Evolutionary conservation across 192 early-diverging fungal species (phyloP), one percentile per base, ranked within the genome.

Genomic region (Pecoramyces ruminantium): DNA sequence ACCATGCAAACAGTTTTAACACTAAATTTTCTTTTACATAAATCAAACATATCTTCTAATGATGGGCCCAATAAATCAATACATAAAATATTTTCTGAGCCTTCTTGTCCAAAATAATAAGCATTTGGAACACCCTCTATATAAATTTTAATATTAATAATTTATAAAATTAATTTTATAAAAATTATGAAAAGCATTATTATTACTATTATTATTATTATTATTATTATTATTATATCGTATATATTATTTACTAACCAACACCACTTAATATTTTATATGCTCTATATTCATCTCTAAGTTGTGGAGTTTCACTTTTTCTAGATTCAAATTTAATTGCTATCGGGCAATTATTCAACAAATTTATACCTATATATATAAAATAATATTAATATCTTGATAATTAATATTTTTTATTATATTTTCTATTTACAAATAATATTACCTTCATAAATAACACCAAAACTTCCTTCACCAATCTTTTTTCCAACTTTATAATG

Each of bases 261-360:
- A 82, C 83, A 29, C 93, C 93, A 29, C 92, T 90, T 79, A 99
- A 88, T 40, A 99, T 94, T 85, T 96, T 96, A 88, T 97, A 99
- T 78, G 95, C 96, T 79, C 96, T 85, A 83, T 94, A 97, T 85
- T 99, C 97, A 83, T 99, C 97, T 38, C 96, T 88, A 30, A 99
- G 89, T 87, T 99, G 97, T 27, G 97, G 97, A 25, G 97, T 96
- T 81, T 99, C 97, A 40, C 92, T 93, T 87, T 99, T 99, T 81
- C 96, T 89, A 80, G 94, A 94, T 86, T 99, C 94, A 85, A 99
- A 99, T 88, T 99, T 99, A 86, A 99, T 99, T 58, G 96, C 97
- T 16, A 97, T 93, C 79, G 92, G 94, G 83, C 92, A 90, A 85
- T 96, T 97, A 85, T 94, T 95, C 29, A 96, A 80, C 80, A 98